These are phyloP conservation scores for Talaromyces sp. DNA, from an alignment of 2,329 filamentous ascomycete species.

Conservation along the genomic window DNA sequence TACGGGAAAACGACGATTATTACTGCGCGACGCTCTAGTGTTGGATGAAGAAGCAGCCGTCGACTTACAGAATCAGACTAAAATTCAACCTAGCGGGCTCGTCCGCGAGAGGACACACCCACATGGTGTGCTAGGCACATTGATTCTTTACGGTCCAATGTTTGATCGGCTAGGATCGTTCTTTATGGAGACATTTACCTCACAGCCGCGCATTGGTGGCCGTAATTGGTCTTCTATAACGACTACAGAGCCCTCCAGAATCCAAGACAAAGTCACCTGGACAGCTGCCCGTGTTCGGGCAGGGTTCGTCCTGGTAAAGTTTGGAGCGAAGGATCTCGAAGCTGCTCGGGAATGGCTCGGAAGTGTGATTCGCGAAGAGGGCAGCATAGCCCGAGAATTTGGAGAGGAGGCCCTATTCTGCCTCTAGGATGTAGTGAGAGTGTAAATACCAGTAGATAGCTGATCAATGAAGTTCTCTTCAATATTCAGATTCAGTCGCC, in stretches of 20 bases:
- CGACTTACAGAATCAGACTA: background rate
- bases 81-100: background rate
- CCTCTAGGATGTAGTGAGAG: constrained; percentile 36
- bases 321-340: constrained; percentile 78
- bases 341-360: constrained; percentile 76
- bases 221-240: constrained; percentile 61
- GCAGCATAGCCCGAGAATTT: constrained; percentile 67
- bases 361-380: constrained; percentile 69
- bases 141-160: constrained; percentile 73
- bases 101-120: constrained; percentile 64
- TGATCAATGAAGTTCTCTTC: too few relatives aligned
- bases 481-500: too few relatives aligned
- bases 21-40: constrained; percentile 82
- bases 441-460: background rate
- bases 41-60: constrained; percentile 56
- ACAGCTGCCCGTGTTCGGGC: constrained; percentile 70
- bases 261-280: constrained; percentile 62
- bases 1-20: constrained; percentile 53
- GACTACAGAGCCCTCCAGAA: constrained; percentile 36
- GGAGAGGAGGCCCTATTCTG: constrained; percentile 80
- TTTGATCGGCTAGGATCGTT: constrained; percentile 66
- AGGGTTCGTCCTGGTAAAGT: constrained; percentile 86
- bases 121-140: constrained; percentile 74
- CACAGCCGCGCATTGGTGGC: constrained; percentile 75
- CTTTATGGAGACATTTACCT: constrained; percentile 74